Conservation (phyloP, 345 rosid genomes). For the Brassica incana region DNA sequence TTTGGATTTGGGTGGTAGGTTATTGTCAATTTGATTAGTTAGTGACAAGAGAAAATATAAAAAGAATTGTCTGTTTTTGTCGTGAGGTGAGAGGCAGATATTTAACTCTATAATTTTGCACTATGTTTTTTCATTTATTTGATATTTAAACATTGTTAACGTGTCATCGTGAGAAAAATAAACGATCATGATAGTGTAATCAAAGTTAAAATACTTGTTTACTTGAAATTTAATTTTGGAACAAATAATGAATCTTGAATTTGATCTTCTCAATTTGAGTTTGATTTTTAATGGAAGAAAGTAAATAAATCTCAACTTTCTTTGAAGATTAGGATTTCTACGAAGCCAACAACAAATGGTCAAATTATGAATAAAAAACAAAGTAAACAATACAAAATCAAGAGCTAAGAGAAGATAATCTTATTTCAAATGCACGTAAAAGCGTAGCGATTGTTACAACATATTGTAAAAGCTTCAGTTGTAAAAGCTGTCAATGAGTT, state of each 20-base stretch:
- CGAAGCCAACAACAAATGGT: too few species aligned
- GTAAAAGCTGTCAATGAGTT: too few species aligned
- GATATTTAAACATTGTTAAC: not conserved
- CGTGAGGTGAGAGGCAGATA: not conserved
- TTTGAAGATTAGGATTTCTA: too few species aligned
- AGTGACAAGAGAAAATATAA: not conserved
- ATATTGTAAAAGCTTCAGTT: too few species aligned
- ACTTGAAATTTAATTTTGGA: not conserved
- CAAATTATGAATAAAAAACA: too few species aligned
- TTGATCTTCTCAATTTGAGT: not conserved
- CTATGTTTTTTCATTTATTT: not conserved
- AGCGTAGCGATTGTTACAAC: too few species aligned
- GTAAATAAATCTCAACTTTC: too few species aligned
- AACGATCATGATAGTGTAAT: not conserved
- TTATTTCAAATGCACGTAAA: too few species aligned
- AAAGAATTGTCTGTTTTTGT: not conserved
- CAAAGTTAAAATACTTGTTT: not conserved
- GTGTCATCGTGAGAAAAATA: not conserved
- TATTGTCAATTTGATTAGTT: slow-evolving; percentile 11
- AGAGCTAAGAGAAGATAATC: too few species aligned
- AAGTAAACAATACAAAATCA: too few species aligned
- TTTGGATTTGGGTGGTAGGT: slow-evolving; percentile 23
- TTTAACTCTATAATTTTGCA: not conserved
- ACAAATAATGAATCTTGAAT: not conserved
- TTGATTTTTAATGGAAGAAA: not conserved